Percentiles rank a stretch among this genome's conserved stretches.
phyloP scores from a whole-genome alignment of 225 moss, liverwort and hornwort species.

The Sphagnum contortum region DNA sequence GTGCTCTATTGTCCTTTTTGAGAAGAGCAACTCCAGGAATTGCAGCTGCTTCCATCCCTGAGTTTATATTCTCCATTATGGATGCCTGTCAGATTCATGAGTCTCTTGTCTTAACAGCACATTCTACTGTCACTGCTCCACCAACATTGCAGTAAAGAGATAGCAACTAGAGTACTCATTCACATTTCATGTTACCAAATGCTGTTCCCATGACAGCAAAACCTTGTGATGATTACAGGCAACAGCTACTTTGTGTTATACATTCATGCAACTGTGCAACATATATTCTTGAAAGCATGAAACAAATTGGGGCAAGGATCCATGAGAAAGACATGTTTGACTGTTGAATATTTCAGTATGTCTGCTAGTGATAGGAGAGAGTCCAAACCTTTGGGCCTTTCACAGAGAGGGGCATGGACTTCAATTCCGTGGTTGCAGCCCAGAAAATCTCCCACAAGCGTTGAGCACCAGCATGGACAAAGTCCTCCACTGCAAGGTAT shows the following conservation, averaged over 20 bases:
- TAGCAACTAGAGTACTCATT: neutral
- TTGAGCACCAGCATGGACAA: conserved; percentile 74
- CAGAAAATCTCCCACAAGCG: conserved; percentile 92
- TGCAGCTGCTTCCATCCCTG: conserved; percentile 48
- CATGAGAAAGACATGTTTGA: no score
- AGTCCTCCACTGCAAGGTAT: conserved; percentile 86
- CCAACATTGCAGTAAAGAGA: conserved; percentile 7
- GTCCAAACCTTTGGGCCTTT: conserved; percentile 69
- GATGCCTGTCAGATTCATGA: conserved; percentile 18
- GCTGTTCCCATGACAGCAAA: neutral
- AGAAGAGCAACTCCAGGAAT: conserved; percentile 91
- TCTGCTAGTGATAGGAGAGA: conserved; percentile 5
- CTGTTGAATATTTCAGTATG: no score
- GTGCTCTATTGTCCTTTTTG: conserved; percentile 57
- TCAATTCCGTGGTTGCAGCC: conserved; percentile 46
- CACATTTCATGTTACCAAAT: neutral
- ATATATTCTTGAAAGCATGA: no score
- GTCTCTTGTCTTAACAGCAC: no score
- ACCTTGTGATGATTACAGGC: neutral
- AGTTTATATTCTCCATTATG: conserved; percentile 53
- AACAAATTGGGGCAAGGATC: no score
- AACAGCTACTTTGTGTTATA: neutral
- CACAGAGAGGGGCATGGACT: conserved; percentile 80
- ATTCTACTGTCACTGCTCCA: no score
- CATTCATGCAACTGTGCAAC: neutral